phyloP scores from a whole-genome alignment of 129 eudicot species.

The Solidago caesia region DNA sequence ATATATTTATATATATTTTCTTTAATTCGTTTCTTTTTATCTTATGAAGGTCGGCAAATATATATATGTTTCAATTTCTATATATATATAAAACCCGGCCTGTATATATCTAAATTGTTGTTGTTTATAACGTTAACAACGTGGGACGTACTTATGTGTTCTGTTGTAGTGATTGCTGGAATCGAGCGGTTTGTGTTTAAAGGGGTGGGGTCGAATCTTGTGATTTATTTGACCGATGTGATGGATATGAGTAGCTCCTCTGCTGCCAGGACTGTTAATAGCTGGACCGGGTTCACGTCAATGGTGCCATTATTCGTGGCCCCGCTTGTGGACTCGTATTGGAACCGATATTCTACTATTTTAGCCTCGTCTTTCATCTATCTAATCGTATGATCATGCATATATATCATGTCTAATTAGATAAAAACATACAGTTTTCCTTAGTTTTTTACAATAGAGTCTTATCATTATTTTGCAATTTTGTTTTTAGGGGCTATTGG shows the following conservation, averaged over 20 bases:
- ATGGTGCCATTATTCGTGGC: constrained; percentile 85
- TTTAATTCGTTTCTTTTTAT: neutral
- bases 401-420: no score
- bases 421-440: no score
- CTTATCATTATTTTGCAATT: neutral
- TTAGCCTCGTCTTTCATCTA: constrained; percentile 62
- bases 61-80: no score
- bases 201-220: constrained; percentile 97
- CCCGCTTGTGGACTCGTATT: constrained; percentile 77
- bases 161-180: constrained; percentile 65
- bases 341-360: constrained; percentile 76
- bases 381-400: constrained; percentile 39
- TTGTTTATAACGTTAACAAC: neutral
- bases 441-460: neutral
- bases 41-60: no score
- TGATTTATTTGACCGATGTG: constrained; percentile 74
- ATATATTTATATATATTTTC: neutral
- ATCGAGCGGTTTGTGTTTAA: constrained; percentile 93
- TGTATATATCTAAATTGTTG: neutral
- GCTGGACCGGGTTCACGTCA: constrained; percentile 90
- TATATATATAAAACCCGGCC: no score
- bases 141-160: neutral
- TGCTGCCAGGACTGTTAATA: constrained; percentile 77
- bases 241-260: constrained; percentile 80
- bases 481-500: constrained; percentile 65